phyloP scores from a whole-genome alignment of 371 early-diverging fungal species.

The Cokeromyces recurvatus region DNA sequence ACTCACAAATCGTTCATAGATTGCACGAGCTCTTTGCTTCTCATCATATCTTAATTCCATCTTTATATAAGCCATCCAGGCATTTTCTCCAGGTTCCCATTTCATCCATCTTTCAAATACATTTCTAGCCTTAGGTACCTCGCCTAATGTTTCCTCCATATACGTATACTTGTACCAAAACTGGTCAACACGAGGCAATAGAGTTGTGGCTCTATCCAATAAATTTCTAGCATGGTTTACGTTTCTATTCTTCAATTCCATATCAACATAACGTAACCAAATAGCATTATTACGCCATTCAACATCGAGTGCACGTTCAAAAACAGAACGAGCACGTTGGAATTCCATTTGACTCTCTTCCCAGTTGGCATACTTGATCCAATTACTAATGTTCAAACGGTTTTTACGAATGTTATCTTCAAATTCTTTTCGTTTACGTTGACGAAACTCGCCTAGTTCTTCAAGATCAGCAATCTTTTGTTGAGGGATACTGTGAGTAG shows the following conservation, averaged over 20 bases:
- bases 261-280: conserved; percentile 92
- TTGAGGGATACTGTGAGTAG: conserved; percentile 69
- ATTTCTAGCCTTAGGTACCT: conserved; percentile 84
- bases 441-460: conserved; percentile 87
- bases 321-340: conserved; percentile 85
- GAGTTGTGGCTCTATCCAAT: conserved; percentile 84
- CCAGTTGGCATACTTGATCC: conserved; percentile 96
- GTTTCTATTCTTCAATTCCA: conserved; percentile 96
- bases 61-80: conserved; percentile 93
- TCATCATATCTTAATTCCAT: conserved; percentile 91
- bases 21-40: conserved; percentile 70
- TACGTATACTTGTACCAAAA: conserved; percentile 98
- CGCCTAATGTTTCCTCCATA: conserved; percentile 95
- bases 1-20: conserved; percentile 84
- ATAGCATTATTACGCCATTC: conserved; percentile 82
- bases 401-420: conserved; percentile 90
- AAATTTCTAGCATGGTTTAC: conserved; percentile 91
- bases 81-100: conserved; percentile 92
- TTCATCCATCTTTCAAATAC: conserved; percentile 98
- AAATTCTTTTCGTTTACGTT: conserved; percentile 89
- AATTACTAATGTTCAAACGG: conserved; percentile 78
- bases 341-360: conserved; percentile 89
- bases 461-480: conserved; percentile 92
- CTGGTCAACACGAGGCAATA: conserved; percentile 90
- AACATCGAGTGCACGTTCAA: conserved; percentile 88